phyloP scores from a whole-genome alignment of 140 eudicot genomes.

The Artemisia princeps region DNA sequence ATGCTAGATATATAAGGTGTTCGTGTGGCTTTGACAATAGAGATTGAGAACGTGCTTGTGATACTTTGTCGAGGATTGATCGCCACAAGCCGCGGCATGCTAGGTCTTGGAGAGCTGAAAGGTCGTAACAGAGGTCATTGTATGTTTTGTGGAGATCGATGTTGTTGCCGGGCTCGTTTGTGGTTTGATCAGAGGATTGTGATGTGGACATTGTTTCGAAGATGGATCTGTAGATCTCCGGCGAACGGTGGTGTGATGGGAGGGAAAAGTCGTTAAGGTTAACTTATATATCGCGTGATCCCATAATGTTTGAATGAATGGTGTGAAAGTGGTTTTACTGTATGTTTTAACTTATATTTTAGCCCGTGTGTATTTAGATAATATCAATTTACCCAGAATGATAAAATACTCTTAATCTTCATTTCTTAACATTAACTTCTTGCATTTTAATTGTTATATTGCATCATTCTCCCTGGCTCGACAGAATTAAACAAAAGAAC shows the following conservation, averaged over 20 bases:
- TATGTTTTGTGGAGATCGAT: conserved; percentile 19
- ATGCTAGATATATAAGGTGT: conserved; percentile 68
- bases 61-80: conserved; percentile 62
- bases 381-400: too few relatives aligned
- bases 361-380: too few relatives aligned
- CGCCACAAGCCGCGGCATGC: conserved; percentile 82
- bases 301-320: too few relatives aligned
- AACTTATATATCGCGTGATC: too few relatives aligned
- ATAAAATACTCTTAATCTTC: too few relatives aligned
- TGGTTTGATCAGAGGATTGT: conserved; percentile 10
- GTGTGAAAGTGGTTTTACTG: too few relatives aligned
- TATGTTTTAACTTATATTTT: too few relatives aligned
- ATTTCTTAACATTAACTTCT: too few relatives aligned
- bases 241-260: neutral
- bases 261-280: too few relatives aligned
- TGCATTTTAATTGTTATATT: too few relatives aligned
- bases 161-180: conserved; percentile 12
- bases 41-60: conserved; percentile 51
- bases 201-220: conserved; percentile 20
- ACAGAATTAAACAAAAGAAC: too few relatives aligned
- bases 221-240: neutral
- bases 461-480: too few relatives aligned
- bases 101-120: conserved; percentile 63
- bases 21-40: conserved; percentile 67
- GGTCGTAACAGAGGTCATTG: conserved; percentile 58